Base-by-base conservation (phyloP, 805 yeast species). In the Martiniozyma abietophila region DNA sequence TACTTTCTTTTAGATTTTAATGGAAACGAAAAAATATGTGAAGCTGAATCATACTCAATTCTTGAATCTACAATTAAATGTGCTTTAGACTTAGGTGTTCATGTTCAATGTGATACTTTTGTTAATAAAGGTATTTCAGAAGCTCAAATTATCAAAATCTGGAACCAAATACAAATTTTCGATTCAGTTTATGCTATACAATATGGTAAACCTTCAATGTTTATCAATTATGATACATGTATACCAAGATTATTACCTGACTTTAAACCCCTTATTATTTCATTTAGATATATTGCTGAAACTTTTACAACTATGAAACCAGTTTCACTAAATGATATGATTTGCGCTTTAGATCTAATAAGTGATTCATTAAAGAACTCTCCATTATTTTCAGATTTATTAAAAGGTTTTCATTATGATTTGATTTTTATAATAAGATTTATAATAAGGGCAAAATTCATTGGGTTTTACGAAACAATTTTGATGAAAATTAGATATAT, bases 151-250 rank as follows among this genome's bases (percentile, higher is more conserved):
- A 16, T 17, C 4, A 19, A 8, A 6, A 18, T 42, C 17, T 50
- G 52, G 52, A 19, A 20, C n/a, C 36, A 34, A 19, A 19, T 47
- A 20, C 40, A 39, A 27, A 27, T 38, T 10, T 3, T 29, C 11
- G 56, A 51, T 35, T 38, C 48, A 5, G 8, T 32, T n/a, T 27
- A 32, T 10, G 38, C 53, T 1, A 8, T 39, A 3, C 12, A 23
- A 14, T 22, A 38, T 6, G 54, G 56, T 1, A 54, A 50, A 7
- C 34, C 46, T 25, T n/a, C n/a, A n/a, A n/a, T n/a, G n/a, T 8
- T 46, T 18, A 42, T 51, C 7, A 39, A 41, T 35, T 49, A 50
- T 21, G 34, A 26, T 3, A 44, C 27, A 18, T 41, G 45, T 25
- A 17, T 25, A 20, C 38, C 40, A n/a, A 35, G 32, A n/a, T 8